Percentiles rank a stretch among this genome's conserved stretches.
These are phyloP conservation scores for Quercus engelmannii DNA, from an alignment of 306 rosid species.

Conservation along the genomic window DNA sequence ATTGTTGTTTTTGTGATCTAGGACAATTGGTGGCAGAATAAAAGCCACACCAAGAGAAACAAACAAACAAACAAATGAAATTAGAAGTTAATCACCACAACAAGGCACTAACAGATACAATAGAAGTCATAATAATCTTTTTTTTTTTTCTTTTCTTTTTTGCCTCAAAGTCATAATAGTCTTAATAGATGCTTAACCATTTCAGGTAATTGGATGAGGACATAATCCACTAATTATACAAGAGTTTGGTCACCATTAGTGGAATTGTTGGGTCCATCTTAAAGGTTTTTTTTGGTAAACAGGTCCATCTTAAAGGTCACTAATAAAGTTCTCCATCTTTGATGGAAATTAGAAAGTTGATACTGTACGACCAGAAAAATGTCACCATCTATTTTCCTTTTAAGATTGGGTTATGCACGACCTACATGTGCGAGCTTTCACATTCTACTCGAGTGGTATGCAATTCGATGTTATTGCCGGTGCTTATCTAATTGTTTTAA, in stretches of 20 bases:
- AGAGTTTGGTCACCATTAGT: constrained; percentile 9
- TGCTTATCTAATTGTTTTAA: not conserved
- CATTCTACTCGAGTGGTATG: not conserved
- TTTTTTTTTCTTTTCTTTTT: no score
- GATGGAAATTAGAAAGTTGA: constrained; percentile 16
- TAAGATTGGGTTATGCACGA: not conserved
- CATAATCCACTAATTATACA: constrained; percentile 7
- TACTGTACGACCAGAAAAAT: constrained; percentile 17
- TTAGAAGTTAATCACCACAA: not conserved
- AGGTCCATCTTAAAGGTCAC: constrained; percentile 20
- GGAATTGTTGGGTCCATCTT: constrained; percentile 20
- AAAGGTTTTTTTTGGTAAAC: not conserved
- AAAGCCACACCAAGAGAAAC: not conserved
- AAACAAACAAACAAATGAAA: not conserved
- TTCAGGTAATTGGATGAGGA: constrained; percentile 21
- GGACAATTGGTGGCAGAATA: no score
- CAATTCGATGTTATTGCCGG: not conserved
- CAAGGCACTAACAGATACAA: not conserved
- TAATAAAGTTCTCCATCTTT: constrained; percentile 5
- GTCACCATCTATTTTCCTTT: constrained; percentile 3
- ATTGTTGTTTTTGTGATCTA: no score
- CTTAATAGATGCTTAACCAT: not conserved
- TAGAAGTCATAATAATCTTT: not conserved
- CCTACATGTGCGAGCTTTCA: constrained; percentile 12
- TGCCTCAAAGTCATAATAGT: no score